These are phyloP conservation scores for Yamadazyma pseudoaaseri DNA, from an alignment of 1,139 yeast species.

Conservation along the genomic window DNA sequence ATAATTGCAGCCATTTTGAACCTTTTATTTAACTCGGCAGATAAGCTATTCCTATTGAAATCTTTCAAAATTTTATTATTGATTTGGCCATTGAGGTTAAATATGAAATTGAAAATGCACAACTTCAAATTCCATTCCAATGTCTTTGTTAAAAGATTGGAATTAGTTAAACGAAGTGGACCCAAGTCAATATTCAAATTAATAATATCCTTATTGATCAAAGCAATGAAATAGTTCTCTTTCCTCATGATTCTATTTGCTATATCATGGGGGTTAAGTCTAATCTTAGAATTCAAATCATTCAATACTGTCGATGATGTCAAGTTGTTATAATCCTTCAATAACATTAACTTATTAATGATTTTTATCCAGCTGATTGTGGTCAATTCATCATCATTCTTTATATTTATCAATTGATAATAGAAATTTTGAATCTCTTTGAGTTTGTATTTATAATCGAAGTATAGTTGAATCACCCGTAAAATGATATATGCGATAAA, in stretches of 20 bases:
- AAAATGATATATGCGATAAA: slow-evolving; percentile 57
- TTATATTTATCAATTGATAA: slow-evolving; percentile 61
- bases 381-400: slow-evolving; percentile 75
- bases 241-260: slow-evolving; percentile 95
- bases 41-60: slow-evolving; percentile 61
- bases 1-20: slow-evolving; percentile 86
- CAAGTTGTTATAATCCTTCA: slow-evolving; percentile 78
- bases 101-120: slow-evolving; percentile 83
- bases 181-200: slow-evolving; percentile 47
- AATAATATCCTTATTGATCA: slow-evolving; percentile 75
- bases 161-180: slow-evolving; percentile 26
- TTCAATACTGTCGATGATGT: slow-evolving; percentile 43
- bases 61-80: slow-evolving; percentile 72
- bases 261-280: slow-evolving; percentile 88
- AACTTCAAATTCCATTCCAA: slow-evolving; percentile 91
- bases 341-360: slow-evolving; percentile 69
- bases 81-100: slow-evolving; percentile 83
- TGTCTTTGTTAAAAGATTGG: slow-evolving; percentile 69
- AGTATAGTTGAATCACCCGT: slow-evolving; percentile 61
- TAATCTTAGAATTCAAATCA: slow-evolving; percentile 66
- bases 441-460: slow-evolving; percentile 48
- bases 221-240: slow-evolving; percentile 89
- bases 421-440: slow-evolving; percentile 67
- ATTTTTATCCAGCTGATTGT: slow-evolving; percentile 92
- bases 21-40: slow-evolving; percentile 71